Percentiles rank a stretch among this genome's conserved stretches.
Evolutionary conservation across 257 asterid species (phyloP).

Genomic region (Oldenlandia corymbosa): DNA sequence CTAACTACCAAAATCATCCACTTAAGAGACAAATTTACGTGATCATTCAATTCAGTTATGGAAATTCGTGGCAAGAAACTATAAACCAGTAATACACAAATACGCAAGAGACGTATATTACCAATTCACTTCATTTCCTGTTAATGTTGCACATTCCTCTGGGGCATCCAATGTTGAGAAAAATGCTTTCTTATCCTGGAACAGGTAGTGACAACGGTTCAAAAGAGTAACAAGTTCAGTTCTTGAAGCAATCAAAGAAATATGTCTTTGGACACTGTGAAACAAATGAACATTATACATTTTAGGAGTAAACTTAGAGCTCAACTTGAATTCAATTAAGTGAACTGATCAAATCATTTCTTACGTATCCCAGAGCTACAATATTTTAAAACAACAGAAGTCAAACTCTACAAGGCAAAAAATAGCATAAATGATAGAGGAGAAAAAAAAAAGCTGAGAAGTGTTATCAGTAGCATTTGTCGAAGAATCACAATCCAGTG

Average conservation of each 20-base stretch:
- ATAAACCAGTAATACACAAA: not conserved
- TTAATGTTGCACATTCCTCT: slow-evolving; percentile 10
- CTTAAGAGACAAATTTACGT: not conserved
- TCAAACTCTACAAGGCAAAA: not conserved
- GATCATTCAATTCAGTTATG: not conserved
- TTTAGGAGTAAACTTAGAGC: not conserved
- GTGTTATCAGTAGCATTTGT: not conserved
- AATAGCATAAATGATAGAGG: not conserved
- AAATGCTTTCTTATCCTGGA: slow-evolving; percentile 29
- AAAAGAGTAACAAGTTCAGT: not conserved
- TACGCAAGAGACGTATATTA: not conserved
- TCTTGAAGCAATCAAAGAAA: not conserved
- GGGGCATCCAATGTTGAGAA: slow-evolving; percentile 22
- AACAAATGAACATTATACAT: not conserved
- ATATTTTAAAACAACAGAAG: not conserved
- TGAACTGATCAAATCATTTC: not conserved
- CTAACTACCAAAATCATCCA: too few species aligned
- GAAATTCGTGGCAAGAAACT: not conserved
- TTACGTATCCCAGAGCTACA: not conserved
- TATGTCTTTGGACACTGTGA: not conserved
- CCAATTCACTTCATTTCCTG: slow-evolving; percentile 18
- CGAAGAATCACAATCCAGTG: not conserved
- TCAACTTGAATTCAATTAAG: not conserved
- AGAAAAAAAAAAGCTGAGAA: not conserved
- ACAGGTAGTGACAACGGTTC: not conserved